Percentiles rank a stretch among this genome's conserved stretches.
Conservation (phyloP, 257 asterid genomes). For the Nicotiana obtusifolia region DNA sequence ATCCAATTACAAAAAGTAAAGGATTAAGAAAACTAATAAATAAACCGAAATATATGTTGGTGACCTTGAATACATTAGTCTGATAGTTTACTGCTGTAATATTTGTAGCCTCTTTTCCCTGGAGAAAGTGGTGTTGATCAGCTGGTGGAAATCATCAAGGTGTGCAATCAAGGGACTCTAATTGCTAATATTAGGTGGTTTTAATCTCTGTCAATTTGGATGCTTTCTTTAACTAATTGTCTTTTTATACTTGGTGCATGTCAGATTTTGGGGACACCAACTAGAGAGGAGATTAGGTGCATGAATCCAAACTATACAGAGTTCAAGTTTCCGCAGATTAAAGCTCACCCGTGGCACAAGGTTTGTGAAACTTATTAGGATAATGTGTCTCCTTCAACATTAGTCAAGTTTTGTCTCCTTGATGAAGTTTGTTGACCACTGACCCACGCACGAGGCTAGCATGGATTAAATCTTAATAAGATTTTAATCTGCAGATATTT, state of each 20-base stretch:
- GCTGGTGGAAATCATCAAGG: conserved; percentile 89
- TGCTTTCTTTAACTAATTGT: not conserved
- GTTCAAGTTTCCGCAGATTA: conserved; percentile 84
- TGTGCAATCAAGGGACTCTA: conserved; percentile 4
- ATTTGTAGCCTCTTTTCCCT: conserved; percentile 80
- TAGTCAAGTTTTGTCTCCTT: not conserved
- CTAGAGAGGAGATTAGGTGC: conserved; percentile 92
- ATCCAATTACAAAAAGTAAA: not conserved
- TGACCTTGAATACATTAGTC: not conserved
- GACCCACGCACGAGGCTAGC: not conserved
- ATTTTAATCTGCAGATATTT: conserved; percentile 43
- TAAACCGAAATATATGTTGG: not conserved
- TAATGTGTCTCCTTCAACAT: not conserved
- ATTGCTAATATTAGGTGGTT: not conserved
- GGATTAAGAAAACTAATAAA: not conserved
- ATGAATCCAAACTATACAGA: conserved; percentile 89
- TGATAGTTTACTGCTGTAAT: not conserved
- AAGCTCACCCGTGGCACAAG: conserved; percentile 97
- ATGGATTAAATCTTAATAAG: not conserved
- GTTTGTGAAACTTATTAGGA: conserved; percentile 28
- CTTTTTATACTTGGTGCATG: not conserved
- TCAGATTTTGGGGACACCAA: conserved; percentile 85
- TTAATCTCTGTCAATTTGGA: not conserved
- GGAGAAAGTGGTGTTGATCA: conserved; percentile 94
- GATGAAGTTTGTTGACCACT: not conserved